phyloP scores from a whole-genome alignment of 2,329 filamentous ascomycete genomes.

The Verticillium longisporum region DNA sequence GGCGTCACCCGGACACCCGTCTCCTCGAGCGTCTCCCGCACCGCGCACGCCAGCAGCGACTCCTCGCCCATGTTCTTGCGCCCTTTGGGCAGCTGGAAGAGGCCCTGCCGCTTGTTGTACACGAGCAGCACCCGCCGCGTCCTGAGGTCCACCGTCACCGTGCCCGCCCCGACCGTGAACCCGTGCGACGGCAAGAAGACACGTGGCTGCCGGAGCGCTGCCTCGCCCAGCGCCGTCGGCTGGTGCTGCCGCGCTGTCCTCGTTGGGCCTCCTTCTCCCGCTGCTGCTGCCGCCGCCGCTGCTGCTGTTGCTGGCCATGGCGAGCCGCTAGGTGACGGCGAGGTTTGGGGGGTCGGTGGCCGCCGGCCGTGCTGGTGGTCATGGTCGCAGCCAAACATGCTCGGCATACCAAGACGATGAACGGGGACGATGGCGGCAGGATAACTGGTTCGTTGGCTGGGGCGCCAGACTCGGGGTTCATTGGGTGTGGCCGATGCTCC shows the following conservation, averaged over 20 bases:
- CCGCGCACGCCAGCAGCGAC: constrained; percentile 27
- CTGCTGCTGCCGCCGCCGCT: background rate
- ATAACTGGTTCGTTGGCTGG: background rate
- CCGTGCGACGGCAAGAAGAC: constrained; percentile 31
- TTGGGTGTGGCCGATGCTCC: background rate
- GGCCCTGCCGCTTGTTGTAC: constrained; percentile 31
- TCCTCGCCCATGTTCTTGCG: constrained; percentile 39
- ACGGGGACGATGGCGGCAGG: background rate
- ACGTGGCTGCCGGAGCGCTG: background rate
- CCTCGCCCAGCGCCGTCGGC: background rate
- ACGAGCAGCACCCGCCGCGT: constrained; percentile 31
- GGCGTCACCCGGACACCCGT: constrained; percentile 33
- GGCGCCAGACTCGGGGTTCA: background rate
- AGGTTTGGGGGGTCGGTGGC: background rate
- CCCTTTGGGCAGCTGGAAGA: constrained; percentile 41
- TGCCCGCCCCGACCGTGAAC: constrained; percentile 38
- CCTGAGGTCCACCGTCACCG: constrained; percentile 32
- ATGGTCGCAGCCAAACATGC: background rate
- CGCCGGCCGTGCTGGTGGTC: background rate
- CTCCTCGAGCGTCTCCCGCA: constrained; percentile 41
- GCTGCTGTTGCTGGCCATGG: background rate
- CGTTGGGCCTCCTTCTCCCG: background rate
- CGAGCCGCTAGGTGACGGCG: background rate
- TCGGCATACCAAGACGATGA: background rate
- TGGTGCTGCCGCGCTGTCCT: background rate